phyloP scores from a whole-genome alignment of 2,329 filamentous ascomycete genomes.

The Phialocephala sp. region DNA sequence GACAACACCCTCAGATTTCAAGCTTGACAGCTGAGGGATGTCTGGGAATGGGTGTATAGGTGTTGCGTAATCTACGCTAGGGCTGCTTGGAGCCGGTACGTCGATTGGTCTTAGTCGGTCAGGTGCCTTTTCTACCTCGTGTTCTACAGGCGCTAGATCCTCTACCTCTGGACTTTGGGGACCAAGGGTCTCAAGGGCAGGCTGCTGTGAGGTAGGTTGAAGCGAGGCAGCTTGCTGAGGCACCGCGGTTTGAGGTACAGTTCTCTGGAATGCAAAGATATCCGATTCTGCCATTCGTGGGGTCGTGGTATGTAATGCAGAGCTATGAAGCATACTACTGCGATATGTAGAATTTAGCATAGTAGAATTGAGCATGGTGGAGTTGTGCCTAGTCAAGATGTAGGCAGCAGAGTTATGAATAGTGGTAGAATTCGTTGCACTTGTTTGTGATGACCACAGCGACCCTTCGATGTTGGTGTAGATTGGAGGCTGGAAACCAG shows the following conservation, averaged over 20 bases:
- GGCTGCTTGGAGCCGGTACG: not conserved
- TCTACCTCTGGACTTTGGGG: not conserved
- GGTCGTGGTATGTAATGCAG: not conserved
- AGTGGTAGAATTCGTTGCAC: too few relatives aligned
- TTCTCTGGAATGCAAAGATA: not conserved
- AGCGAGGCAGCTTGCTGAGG: not conserved
- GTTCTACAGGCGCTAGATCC: not conserved
- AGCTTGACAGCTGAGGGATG: not conserved
- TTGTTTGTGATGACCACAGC: not conserved
- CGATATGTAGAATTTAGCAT: not conserved
- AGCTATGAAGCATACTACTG: not conserved
- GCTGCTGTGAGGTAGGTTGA: not conserved
- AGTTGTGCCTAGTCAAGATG: not conserved
- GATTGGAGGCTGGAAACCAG: slow-evolving; percentile 5
- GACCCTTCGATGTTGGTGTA: slow-evolving; percentile 1
- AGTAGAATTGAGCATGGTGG: not conserved
- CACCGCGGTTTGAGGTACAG: not conserved
- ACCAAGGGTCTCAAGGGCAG: not conserved
- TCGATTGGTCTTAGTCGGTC: not conserved
- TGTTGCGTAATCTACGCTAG: not conserved
- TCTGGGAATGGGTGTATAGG: slow-evolving; percentile 3
- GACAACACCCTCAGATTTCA: not conserved
- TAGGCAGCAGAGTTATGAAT: not conserved
- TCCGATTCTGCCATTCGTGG: not conserved
- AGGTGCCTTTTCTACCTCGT: not conserved